Conservation (phyloP, 495 filamentous ascomycete species). For the Penicillium odoratum region DNA sequence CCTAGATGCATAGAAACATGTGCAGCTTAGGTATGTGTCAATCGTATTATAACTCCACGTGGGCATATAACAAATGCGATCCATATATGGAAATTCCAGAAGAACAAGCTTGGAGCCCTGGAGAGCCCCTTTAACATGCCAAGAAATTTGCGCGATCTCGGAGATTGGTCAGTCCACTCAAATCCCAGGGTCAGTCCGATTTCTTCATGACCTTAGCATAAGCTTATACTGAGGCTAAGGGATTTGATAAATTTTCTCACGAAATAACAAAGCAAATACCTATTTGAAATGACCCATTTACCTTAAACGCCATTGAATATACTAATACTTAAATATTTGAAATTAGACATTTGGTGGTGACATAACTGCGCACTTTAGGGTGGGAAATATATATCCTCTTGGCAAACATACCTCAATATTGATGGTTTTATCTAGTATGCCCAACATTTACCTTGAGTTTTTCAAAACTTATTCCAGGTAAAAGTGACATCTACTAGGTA, state of each 20-base stretch:
- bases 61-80: neutral
- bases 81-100: neutral
- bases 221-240: neutral
- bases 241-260: too few species aligned
- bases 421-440: too few species aligned
- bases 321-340: too few species aligned
- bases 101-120: too few species aligned
- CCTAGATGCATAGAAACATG: neutral
- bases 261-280: neutral
- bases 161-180: neutral
- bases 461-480: too few species aligned
- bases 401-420: neutral
- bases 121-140: neutral
- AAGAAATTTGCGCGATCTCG: constrained; percentile 2
- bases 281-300: too few species aligned
- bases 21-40: neutral
- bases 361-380: too few species aligned
- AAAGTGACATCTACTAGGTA: neutral
- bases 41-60: neutral
- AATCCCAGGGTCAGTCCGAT: neutral
- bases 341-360: too few species aligned
- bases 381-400: neutral
- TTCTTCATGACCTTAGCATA: neutral
- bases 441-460: too few species aligned
- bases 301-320: too few species aligned